Evolutionary conservation across 176 grass and related monocot species (phyloP), one percentile per base, ranked within the genome.

Genomic region (Metroxylon sagu): DNA sequence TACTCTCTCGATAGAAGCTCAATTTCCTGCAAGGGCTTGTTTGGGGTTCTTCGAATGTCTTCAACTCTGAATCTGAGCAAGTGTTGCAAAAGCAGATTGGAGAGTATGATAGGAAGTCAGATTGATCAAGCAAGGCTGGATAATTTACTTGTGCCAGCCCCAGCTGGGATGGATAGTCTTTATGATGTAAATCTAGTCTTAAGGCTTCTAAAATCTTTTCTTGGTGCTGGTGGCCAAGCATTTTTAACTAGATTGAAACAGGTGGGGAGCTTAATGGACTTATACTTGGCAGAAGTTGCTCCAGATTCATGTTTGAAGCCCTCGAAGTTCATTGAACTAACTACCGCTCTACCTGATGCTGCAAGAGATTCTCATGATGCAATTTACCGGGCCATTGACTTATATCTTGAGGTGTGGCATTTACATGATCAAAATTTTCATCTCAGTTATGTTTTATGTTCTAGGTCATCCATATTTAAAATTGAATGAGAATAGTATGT

Each of bases 311-410:
- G 68, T 28, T 70, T 99, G 70, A 74, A 76, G 27, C 79, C 85
- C 14, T 73, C 61, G 31, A 89, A 30, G 75, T 99, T 99, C 70
- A 56, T 77, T 0, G 81, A 81, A 57, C 70, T 99, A 6, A 83
- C 79, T 31, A 85, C 76, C 10, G 68, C 79, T 26, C 80, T 99
- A 12, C 85, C 85, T 6, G 64, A 81, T 25, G 60, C 66, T 14
- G 85, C 85, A 18, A 85, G 94, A 79, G 94, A 99, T 25, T 93
- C 59, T 61, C 82, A 99, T 50, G 94, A 99, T 72, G 69, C 85
- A 31, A 59, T 93, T 30, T 99, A 93, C 54, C 76, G 88, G 68
- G 94, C 88, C 58, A 93, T 93, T 27, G 85, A 89, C 60, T 76
- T 99, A 18, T 99, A 88, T 52, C 86, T 93, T 60, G 80, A 99